Evolutionary conservation across 441 rosid genomes (phyloP).

Genomic region (Capsella rubella): DNA sequence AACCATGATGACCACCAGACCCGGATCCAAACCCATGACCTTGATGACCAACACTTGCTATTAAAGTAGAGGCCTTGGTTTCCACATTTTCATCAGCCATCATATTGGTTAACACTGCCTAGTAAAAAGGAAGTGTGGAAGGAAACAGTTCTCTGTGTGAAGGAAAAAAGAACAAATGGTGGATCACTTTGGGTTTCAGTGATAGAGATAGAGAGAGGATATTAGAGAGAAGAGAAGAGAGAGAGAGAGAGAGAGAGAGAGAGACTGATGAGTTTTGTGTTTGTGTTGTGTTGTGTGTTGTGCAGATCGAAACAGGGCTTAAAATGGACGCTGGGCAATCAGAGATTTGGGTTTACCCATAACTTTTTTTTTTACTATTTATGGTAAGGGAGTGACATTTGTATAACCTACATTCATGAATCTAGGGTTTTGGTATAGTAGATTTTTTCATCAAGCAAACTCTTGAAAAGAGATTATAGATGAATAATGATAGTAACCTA

Average conservation of each 20-base stretch:
- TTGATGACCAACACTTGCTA: slow-evolving; percentile 58
- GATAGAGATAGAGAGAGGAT: slow-evolving; percentile 51
- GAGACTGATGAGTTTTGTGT: slow-evolving; percentile 1
- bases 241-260: slow-evolving; percentile 37
- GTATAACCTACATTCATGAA: slow-evolving; percentile 58
- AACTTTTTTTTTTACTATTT: slow-evolving; percentile 58
- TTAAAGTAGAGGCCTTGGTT: slow-evolving; percentile 60
- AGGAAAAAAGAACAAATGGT: slow-evolving; percentile 43
- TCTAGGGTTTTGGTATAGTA: slow-evolving; percentile 39
- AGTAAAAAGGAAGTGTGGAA: slow-evolving; percentile 39
- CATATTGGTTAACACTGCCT: slow-evolving; percentile 48
- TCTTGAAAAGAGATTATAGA: slow-evolving; percentile 16
- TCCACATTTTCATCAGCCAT: slow-evolving; percentile 53
- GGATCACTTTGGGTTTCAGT: slow-evolving; percentile 71
- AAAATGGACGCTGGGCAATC: slow-evolving; percentile 80
- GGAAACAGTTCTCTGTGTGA: slow-evolving; percentile 22
- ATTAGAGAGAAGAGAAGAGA: slow-evolving; percentile 32
- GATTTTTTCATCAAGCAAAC: slow-evolving; percentile 2
- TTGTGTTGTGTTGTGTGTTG: slow-evolving; percentile 44
- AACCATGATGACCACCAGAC: slow-evolving; percentile 54
- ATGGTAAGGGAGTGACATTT: slow-evolving; percentile 77
- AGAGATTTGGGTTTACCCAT: slow-evolving; percentile 53
- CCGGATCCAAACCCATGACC: slow-evolving; percentile 36
- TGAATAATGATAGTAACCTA: slow-evolving; percentile 22
- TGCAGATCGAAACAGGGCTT: slow-evolving; percentile 63